Percentiles rank a stretch among this genome's conserved stretches.
Conservation (phyloP, 1,284 basidiomycete genomes). For the Agroathelia rolfsii region DNA sequence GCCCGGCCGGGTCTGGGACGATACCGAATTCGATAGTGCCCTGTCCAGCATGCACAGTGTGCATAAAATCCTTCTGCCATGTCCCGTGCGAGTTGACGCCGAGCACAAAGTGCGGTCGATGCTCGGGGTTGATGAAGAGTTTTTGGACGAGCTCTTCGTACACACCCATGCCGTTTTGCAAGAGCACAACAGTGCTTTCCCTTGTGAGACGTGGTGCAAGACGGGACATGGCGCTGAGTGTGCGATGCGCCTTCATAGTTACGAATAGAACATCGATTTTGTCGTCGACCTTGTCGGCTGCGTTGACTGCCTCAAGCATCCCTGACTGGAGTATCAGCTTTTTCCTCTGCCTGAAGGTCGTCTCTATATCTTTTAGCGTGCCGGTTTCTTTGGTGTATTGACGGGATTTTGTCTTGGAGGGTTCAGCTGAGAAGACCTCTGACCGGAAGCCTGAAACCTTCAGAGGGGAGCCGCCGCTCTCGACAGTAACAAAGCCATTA, state of each 20-base stretch:
- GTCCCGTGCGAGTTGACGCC: slow-evolving; percentile 79
- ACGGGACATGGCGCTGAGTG: slow-evolving; percentile 44
- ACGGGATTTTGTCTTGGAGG: slow-evolving; percentile 10
- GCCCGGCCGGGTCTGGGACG: slow-evolving; percentile 56
- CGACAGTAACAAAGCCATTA: slow-evolving; percentile 32
- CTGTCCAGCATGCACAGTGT: slow-evolving; percentile 65
- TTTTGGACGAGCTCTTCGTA: slow-evolving; percentile 68
- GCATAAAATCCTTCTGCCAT: slow-evolving; percentile 39
- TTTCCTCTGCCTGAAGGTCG: slow-evolving; percentile 15
- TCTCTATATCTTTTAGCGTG: slow-evolving; percentile 8
- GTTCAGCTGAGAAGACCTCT: slow-evolving; percentile 31
- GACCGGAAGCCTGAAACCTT: slow-evolving; percentile 33
- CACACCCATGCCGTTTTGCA: slow-evolving; percentile 90
- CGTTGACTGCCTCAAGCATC: slow-evolving; percentile 3
- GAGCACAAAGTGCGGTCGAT: slow-evolving; percentile 81
- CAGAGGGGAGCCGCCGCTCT: slow-evolving; percentile 34
- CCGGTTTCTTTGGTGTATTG: slow-evolving; percentile 8
- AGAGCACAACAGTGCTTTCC: slow-evolving; percentile 75
- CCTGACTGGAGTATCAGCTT: slow-evolving; percentile 12
- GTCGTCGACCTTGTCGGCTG: slow-evolving; percentile 8
- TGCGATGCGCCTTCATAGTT: slow-evolving; percentile 71
- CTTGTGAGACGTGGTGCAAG: slow-evolving; percentile 60
- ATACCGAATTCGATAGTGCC: slow-evolving; percentile 77
- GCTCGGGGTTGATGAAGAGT: slow-evolving; percentile 64
- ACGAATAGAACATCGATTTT: slow-evolving; percentile 70